These are phyloP conservation scores for Pythium guiyangense DNA, from an alignment of 352 stramenopile genomes.

Conservation along the genomic window DNA sequence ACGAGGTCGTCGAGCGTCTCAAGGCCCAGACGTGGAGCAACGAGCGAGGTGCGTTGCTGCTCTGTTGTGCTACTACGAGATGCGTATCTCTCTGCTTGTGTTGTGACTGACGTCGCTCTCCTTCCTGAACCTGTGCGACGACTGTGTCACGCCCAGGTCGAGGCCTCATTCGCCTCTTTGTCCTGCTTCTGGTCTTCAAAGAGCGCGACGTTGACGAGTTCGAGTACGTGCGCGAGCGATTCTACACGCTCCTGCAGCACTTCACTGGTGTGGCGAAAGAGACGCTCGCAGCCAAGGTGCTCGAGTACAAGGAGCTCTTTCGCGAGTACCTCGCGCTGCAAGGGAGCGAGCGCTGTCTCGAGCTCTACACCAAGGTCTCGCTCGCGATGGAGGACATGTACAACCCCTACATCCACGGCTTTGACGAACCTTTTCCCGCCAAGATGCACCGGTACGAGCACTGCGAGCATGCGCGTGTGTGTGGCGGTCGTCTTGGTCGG, in stretches of 20 bases:
- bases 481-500: neutral
- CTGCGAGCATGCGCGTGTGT: neutral
- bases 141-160: slow-evolving; percentile 20
- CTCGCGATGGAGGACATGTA: slow-evolving; percentile 23
- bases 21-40: slow-evolving; percentile 37
- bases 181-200: slow-evolving; percentile 60
- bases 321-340: slow-evolving; percentile 41
- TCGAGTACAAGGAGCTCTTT: slow-evolving; percentile 55
- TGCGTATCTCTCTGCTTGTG: neutral
- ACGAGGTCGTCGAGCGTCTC: slow-evolving; percentile 54
- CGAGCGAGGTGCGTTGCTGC: slow-evolving; percentile 30
- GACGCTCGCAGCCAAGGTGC: slow-evolving; percentile 26
- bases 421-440: slow-evolving; percentile 16
- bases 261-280: slow-evolving; percentile 26
- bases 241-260: slow-evolving; percentile 39
- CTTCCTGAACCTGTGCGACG: neutral
- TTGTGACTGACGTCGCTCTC: neutral
- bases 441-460: slow-evolving; percentile 16
- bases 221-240: slow-evolving; percentile 35
- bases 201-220: slow-evolving; percentile 23
- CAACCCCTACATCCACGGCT: slow-evolving; percentile 13
- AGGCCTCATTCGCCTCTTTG: slow-evolving; percentile 56
- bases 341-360: slow-evolving; percentile 9
- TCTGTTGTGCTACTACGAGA: neutral
- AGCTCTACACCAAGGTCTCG: slow-evolving; percentile 14